Evolutionary conservation across 2,329 filamentous ascomycete species (phyloP), one percentile per base, ranked within the genome.

Genomic region (Fusarium buxicola): DNA sequence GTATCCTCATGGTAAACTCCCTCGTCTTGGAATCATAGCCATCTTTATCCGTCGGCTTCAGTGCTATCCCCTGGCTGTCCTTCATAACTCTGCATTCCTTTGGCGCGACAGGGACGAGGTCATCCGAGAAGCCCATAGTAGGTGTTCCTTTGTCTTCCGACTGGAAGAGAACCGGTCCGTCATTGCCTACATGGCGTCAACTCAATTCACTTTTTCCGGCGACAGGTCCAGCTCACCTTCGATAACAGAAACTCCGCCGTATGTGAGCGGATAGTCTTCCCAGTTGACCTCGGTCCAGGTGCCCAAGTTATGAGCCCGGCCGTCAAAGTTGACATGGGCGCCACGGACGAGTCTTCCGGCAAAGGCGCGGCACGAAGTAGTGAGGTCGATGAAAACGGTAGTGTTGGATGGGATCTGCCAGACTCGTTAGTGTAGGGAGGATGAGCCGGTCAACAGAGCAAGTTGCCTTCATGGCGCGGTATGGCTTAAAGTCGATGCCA

Each of bases 211-310:
- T 3, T 11, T 5, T 8, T 3, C 2, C 11, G 9, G 7, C 4
- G 1, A 11, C 16, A 11, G 8, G 10, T 8, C 2, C 4, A 27
- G 27, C 18, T 27, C 11, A 60, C 64, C 64, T 56, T 67, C 64
- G 18, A 67, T 67, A 10, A 67, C 64, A 28, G 64, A 68, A 3
- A 67, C 54, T 5, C 60, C 64, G 2, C 60, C 64, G 9, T 62
- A 65, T 6, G 30, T 41, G 5, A n/a, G 4, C 7, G 64, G 64
- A 27, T 68, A 68, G 18, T 39, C 43, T 10, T 32, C 50, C 64
- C 64, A 67, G 31, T 55, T 67, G 10, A 68, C 10, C 40, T 67
- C 51, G 7, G 41, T 31, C 64, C 64, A 67, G n/a, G 64, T 67
- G 7, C 64, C 64, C 10, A 68, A 39, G 34, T 65, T 67, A 15